Evolutionary conservation across 441 rosid species (phyloP), one percentile per base, ranked within the genome.

Genomic region (Eutrema salsugineum): DNA sequence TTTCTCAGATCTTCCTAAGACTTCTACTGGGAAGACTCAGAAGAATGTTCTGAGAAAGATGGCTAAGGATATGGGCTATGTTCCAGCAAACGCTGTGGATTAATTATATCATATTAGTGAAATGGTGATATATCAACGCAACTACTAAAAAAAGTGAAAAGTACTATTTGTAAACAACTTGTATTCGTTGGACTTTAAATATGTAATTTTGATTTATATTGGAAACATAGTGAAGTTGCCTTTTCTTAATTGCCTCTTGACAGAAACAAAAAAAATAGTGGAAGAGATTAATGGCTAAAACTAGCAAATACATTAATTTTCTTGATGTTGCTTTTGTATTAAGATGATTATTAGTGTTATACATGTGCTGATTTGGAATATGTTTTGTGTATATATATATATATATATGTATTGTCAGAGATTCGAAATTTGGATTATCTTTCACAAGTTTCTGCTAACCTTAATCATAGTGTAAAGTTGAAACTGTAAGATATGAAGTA

Each of bases 1-100:
- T 66, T 85, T 87, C 27, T 63, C 58, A 9, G 93, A 88, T 64
- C 73, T 84, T 49, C 93, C 87, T 1, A 88, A 83, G 77, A 84
- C 83, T 53, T 72, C 86, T 11, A 86, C 89, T 0, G 89, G 89
- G 22, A 88, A 84, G 79, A 81, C 80, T 3, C 89, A 79, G 62
- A 88, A 88, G 72, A 82, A 76, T 48, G 54, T 86, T 43, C 72
- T 88, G 27, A 82, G 80, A 73, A 82, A 77, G 66, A 83, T 77
- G 70, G 87, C 89, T 53, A 83, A 81, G 77, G 74, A 85, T 30
- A 61, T 88, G 83, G 15, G 40, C 14, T 28, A 15, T 16, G 15
- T 46, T 17, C 28, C 54, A 11, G 0, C 32, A 5, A 44, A 16
- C 19, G 15, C 1, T 28, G 54, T 28, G 11, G 36, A 33, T 8